Evolutionary conservation across 2,329 filamentous ascomycete species (phyloP).

Genomic region (Sclerotinia spermophila): DNA sequence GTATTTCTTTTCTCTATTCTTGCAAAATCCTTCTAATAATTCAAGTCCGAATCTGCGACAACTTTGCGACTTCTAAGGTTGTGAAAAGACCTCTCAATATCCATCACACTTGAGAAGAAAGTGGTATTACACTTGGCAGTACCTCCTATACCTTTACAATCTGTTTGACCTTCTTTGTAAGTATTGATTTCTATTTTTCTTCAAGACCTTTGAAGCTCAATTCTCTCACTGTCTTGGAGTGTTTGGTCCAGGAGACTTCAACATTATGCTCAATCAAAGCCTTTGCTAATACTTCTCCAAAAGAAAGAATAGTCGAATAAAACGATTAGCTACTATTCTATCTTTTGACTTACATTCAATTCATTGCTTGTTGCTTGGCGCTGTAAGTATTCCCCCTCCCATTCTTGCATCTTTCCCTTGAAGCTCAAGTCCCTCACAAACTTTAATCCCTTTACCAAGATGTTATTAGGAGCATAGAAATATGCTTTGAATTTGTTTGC

Average conservation of each 20-base stretch:
- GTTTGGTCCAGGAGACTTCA: too few species aligned
- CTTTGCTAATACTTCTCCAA: neutral
- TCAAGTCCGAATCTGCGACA: neutral
- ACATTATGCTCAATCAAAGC: neutral
- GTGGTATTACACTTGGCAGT: neutral
- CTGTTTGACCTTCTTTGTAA: neutral
- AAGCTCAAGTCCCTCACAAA: neutral
- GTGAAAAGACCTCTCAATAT: neutral
- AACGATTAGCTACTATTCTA: neutral
- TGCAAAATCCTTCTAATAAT: neutral
- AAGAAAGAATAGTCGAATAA: too few species aligned
- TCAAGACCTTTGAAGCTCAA: neutral
- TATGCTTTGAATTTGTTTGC: too few species aligned
- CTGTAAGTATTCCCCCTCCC: neutral
- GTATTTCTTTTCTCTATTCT: neutral
- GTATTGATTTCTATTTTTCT: neutral
- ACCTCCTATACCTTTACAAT: neutral
- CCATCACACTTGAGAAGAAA: neutral
- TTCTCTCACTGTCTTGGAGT: neutral
- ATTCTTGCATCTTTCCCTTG: fast-evolving
- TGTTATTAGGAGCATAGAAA: neutral
- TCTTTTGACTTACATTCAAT: neutral
- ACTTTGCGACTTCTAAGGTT: neutral
- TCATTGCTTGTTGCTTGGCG: neutral
- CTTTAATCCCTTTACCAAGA: neutral